Evolutionary conservation across 2,329 filamentous ascomycete genomes (phyloP), one percentile per base, ranked within the genome.

Genomic region (Cadophora sp.): DNA sequence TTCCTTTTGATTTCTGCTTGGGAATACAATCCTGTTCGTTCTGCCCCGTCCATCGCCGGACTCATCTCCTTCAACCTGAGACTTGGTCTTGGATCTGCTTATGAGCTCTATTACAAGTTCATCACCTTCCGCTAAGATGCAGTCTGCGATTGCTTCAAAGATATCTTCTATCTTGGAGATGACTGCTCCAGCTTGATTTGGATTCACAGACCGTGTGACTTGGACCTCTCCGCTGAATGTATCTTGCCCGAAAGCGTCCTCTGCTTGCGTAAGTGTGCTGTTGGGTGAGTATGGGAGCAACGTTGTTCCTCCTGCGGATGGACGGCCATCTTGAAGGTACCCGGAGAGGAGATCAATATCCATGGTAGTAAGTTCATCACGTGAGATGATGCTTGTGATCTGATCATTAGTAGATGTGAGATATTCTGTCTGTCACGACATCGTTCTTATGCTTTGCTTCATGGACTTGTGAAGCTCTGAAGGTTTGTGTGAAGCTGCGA

Each of bases 151-250:
- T 0, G 74, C 74, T 66, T 85, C 83, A 19, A 90, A 81, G 26
- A 89, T 83, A 5, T 79, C 77, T 73, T 90, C 87, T 51, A 91
- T 87, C 65, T 82, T 84, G 53, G 80, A 76, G 29, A 88, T 82
- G 16, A 85, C 81, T 14, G 68, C 51, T 0, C 75, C 77, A 1
- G 72, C 66, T 27, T 76, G 73, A 59, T 73, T 73, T n/a, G 62
- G 40, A 12, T 55, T 65, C 8, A 12, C n/a, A 27, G 16, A 16
- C 8, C 61, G 27, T 22, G n/a, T 37, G 6, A 43, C 48, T 9
- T 31, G 46, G 9, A 53, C 43, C 12, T 26, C 16, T 4, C 9
- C 22, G 29, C 43, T 29, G 8, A 40, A 29, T 14, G n/a, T 27
- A 31, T 14, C 12, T n/a, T n/a, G n/a, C 6, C 12, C 1, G 19